A percentile compares a stretch with the other conserved stretches of the same genome.
Evolutionary conservation across 768 basidiomycete genomes (phyloP).

Genomic region (Rhizopogon vulgaris): DNA sequence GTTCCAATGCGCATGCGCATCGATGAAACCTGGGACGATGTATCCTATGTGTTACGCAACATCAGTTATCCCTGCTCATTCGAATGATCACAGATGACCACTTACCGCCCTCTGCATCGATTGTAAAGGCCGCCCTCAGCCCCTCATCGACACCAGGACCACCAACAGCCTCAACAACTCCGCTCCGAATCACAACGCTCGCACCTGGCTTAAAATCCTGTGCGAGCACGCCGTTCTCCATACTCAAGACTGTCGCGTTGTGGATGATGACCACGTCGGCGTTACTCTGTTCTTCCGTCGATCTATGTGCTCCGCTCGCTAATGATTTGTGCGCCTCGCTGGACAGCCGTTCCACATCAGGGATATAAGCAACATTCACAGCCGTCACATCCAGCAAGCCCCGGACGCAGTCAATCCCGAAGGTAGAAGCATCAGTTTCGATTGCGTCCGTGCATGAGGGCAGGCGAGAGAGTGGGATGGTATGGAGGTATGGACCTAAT

Average conservation of each 20-base stretch:
- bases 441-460: slow-evolving; percentile 42
- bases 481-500: slow-evolving; percentile 59
- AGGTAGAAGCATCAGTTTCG: slow-evolving; percentile 41
- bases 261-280: slow-evolving; percentile 47
- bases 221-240: slow-evolving; percentile 47
- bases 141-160: slow-evolving; percentile 25
- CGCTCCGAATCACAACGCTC: slow-evolving; percentile 46
- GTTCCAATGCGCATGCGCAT: slow-evolving; percentile 72
- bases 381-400: slow-evolving; percentile 51
- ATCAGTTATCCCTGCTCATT: neutral
- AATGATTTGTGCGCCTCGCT: slow-evolving; percentile 33
- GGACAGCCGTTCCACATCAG: slow-evolving; percentile 56
- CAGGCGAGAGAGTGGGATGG: slow-evolving; percentile 49
- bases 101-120: slow-evolving; percentile 61
- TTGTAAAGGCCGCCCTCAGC: slow-evolving; percentile 35
- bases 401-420: slow-evolving; percentile 60
- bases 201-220: slow-evolving; percentile 49
- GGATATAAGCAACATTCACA: slow-evolving; percentile 51
- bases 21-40: slow-evolving; percentile 67
- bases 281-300: slow-evolving; percentile 8
- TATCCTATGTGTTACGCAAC: slow-evolving; percentile 36
- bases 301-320: neutral
- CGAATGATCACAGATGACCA: neutral
- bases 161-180: slow-evolving; percentile 50
- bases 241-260: slow-evolving; percentile 68